Base-by-base conservation (phyloP, 306 rosid species). In the Adenanthera pavonina region DNA sequence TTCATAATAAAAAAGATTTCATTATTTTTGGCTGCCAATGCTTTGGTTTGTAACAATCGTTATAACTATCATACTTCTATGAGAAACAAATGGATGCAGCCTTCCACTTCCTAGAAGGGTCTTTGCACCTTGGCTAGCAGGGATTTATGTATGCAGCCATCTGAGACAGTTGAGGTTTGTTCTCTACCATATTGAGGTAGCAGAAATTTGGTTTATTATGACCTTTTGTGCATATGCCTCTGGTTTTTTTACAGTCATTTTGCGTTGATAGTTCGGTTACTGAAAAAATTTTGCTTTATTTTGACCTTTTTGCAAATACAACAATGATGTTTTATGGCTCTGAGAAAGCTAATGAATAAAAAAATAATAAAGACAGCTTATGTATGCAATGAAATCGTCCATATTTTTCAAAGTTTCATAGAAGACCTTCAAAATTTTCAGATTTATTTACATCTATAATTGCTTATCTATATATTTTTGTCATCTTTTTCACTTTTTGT, bases 71-170 rank as follows among this genome's bases (percentile, higher is more conserved):
- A 8, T 79, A 17, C 35, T n/a, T 83, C 56, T 60, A 72, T 69
- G 52, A 74, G 43, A 10, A 74, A 61, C 96, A 95, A 87, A 93
- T 88, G 87, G 88, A 80, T 86, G 89, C 74, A 81, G 49, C 65
- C 89, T 95, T 78, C 84, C 89, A n/a, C 84, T 95, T 89, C 99
- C 99, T 82, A 89, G 92, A 83, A 89, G 99, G 89, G 97, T 91
- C 72, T 90, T 93, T 81, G 75, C 94, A 80, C 97, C 95, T n/a
- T 95, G 99, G 99, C 79, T 95, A 86, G 92, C 80, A 25, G 92
- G 89, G 66, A 74, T 80, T 20, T 85, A 82, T 80, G 89, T 90
- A 48, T 95, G 82, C 98, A 92, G 80, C 89, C 97, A 76, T 92
- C 94, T 17, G 98, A 95, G 82, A 86, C 95, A 9, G 78, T 89